Base-by-base conservation (phyloP, 306 rosid genomes). In the Glycine soja region DNA sequence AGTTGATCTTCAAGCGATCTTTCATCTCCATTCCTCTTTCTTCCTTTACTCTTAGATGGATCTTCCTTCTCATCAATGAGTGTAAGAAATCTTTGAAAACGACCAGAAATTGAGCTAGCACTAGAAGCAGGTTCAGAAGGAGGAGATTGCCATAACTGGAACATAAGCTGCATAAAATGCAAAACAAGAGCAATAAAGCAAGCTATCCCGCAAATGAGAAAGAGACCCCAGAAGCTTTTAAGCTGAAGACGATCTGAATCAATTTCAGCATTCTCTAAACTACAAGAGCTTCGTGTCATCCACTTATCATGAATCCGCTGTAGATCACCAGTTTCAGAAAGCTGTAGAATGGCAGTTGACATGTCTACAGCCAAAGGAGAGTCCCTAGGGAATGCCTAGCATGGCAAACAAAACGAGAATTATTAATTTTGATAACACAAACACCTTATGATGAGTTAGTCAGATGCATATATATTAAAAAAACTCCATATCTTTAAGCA, bases 221-320 rank as follows among this genome's bases (percentile, higher is more conserved):
- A 95, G 73, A 95, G 97, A 58, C 98, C 98, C 98, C 96, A 92
- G 77, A 95, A 95, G 88, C 98, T 93, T 70, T 88, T 82, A 24
- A 95, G 94, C 56, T 87, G 90, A 88, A 95, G 98, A 79, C 85
- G 86, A 80, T 93, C 91, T 10, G 96, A 89, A 19, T 92, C 90
- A 1, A 95, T 77, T 77, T 91, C 98, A 18, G 87, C 43, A 61
- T 68, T 70, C 4, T 93, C 93, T 61, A 58, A 70, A 84, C 88
- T 70, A 86, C 99, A 95, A 9, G 64, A 2, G 45, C 90, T 87
- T 81, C 82, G 79, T 78, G 88, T 73, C 72, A 93, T 88, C 99
- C 99, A 95, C 88, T 95, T 95, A 75, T 93, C 99, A 65, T 88
- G 91, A 82, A 95, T 95, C 82, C 98, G 84, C 80, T 95, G 99